Percentiles rank a stretch among this genome's conserved stretches.
These are phyloP conservation scores for Dentipellis sp. DNA, from an alignment of 768 basidiomycete genomes.

Conservation along the genomic window DNA sequence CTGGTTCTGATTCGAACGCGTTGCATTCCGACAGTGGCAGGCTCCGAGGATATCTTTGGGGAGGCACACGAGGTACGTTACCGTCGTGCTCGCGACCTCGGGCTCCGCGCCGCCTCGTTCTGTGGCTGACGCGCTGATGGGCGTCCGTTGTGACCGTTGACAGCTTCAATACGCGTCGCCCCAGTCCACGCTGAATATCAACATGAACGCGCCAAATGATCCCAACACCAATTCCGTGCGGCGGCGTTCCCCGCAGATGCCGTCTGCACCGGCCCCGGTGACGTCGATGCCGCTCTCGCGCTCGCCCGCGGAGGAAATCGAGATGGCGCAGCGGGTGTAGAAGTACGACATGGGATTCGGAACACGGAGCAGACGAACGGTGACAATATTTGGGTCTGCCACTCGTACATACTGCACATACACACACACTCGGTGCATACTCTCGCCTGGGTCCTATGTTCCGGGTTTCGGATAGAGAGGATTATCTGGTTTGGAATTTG, in stretches of 20 bases:
- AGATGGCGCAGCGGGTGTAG: constrained; percentile 12
- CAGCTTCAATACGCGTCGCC: no score
- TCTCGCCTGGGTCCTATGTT: no score
- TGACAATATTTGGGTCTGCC: no score
- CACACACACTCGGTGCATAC: no score
- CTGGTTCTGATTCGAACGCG: neutral
- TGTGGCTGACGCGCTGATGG: constrained; percentile 6
- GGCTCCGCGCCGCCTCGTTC: neutral
- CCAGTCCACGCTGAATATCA: no score
- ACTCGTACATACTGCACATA: no score
- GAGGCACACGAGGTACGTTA: constrained; percentile 22
- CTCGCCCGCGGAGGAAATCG: constrained; percentile 19
- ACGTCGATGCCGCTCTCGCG: neutral
- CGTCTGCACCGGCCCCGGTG: constrained; percentile 4
- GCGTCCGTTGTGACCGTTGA: neutral
- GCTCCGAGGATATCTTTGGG: constrained; percentile 36
- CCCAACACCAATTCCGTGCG: neutral
- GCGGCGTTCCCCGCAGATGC: neutral
- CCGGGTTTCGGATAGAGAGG: no score
- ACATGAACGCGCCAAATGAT: no score
- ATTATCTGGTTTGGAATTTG: no score
- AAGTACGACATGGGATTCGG: neutral
- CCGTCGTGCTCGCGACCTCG: neutral
- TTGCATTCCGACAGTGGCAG: constrained; percentile 23
- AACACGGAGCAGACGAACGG: neutral